Base-by-base conservation (phyloP, 2,329 filamentous ascomycete genomes). In the Teratosphaeria nubilosa region DNA sequence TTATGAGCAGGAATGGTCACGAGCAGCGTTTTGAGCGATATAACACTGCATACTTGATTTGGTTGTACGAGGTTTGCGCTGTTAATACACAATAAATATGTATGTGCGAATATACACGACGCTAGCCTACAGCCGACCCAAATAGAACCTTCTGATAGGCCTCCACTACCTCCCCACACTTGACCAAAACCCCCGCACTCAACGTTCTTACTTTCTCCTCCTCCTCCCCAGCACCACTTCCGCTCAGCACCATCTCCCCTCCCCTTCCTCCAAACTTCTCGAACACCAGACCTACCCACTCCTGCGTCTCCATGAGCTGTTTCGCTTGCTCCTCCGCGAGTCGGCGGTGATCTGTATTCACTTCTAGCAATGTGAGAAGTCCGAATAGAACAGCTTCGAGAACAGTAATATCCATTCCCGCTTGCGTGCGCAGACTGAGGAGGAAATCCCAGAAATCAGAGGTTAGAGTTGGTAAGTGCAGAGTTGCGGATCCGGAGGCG, bases 391-490 rank as follows among this genome's bases (percentile, higher is more conserved):
- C 78, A 0, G 90, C 87, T 53, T 87, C 84, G 22, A 90, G 79
- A 1, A 96, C 82, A 1, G 81, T 82, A 10, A 68, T 30, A 79
- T 77, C 45, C 80, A 62, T 63, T 16, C 60, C 56, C 2, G 71
- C 72, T 27, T 72, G 62, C 51, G 78, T 83, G 6, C 87, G 81
- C 1, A 96, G 77, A 2, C 81, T 78, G 65, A 96, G 82, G 2
- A 97, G 76, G n/a, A 99, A 75, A 52, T 87, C 82, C 83, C 91
- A 91, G 20, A 95, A 82, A 73, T 96, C 90, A 10, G 84, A 78
- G 1, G 91, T 96, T 78, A 96, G 85, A 57, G 90, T 84, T 1
- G 87, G 84, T 0, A 97, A 80, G 1, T 83, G 80, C 0, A 91
- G 78, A 0, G 88, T 91, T 56, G 86, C 85, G 0, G 91, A 88